phyloP scores from a whole-genome alignment of 129 eudicot species.

The Solidago caesia region DNA sequence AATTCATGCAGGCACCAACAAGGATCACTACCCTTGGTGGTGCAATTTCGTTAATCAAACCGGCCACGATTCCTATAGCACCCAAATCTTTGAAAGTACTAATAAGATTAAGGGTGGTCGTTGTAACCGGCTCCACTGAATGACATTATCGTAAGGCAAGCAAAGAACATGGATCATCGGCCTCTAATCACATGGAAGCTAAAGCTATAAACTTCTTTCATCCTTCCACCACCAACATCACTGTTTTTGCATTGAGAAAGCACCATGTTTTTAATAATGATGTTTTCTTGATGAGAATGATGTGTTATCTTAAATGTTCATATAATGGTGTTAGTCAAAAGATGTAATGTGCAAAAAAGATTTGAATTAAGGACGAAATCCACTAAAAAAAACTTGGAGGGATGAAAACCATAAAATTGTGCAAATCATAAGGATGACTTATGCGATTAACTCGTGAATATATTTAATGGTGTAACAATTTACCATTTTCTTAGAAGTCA shows the following conservation, averaged over 20 bases:
- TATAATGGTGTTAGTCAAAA: too few species aligned
- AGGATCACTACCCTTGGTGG: slow-evolving; percentile 49
- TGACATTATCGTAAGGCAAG: slow-evolving; percentile 61
- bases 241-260: neutral
- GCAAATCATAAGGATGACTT: too few species aligned
- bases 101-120: slow-evolving; percentile 62
- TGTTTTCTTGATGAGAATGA: too few species aligned
- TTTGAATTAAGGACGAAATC: too few species aligned
- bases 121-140: slow-evolving; percentile 76
- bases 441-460: too few species aligned
- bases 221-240: slow-evolving; percentile 19
- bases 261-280: too few species aligned
- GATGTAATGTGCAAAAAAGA: too few species aligned
- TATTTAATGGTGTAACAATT: too few species aligned
- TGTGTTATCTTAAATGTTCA: too few species aligned
- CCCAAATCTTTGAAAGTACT: slow-evolving; percentile 73
- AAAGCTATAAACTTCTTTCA: slow-evolving; percentile 34
- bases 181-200: slow-evolving; percentile 46
- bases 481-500: too few species aligned
- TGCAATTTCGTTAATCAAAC: slow-evolving; percentile 60
- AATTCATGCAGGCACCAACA: slow-evolving; percentile 66
- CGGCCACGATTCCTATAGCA: slow-evolving; percentile 59
- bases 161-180: slow-evolving; percentile 86
- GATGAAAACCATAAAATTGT: too few species aligned
- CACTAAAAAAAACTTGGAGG: too few species aligned